Evolutionary conservation across 495 filamentous ascomycete species (phyloP), one percentile per base, ranked within the genome.

Genomic region (Daldinia vernicosa): DNA sequence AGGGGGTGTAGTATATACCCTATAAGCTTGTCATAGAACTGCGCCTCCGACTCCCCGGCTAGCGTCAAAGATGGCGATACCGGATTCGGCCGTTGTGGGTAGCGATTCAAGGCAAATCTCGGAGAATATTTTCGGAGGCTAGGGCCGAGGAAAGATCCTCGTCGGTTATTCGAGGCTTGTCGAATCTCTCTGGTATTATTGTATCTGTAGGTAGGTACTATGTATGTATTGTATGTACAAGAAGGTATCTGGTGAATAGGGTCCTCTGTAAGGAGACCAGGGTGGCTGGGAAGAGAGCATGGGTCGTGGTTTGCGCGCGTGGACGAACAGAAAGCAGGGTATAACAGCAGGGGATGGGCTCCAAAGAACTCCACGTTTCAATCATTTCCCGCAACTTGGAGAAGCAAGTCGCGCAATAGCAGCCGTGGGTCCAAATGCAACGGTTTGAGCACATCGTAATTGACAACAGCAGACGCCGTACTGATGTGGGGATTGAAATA

Each of bases 61-160:
- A 51, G 61, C 37, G 28, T 61, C 30, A 12, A 19, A 57, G 62
- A 30, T 66, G 52, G 57, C 55, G 70, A 63, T 66, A 60, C 66
- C 62, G 61, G 51, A 73, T 73, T 73, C 70, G 66, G 70, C 43
- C 70, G 40, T 45, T 56, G 52, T 56, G 50, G 58, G 59, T 52
- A 40, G 45, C 54, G 53, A 57, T 70, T 61, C 32, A 15, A 70
- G 56, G 50, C 56, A 70, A 70, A 60, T 60, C 60, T 73, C 70
- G 70, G 70, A 73, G 58, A 73, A 73, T 73, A 66, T 69, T 58
- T 66, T 73, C 70, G 70, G 70, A 73, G 70, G 64, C 62, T 69
- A 73, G 70, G 70, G 60, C 70, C 70, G 70, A 73, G 61, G n/a
- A 66, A 62, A 54, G 61, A 73, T 66, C 70, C 62, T 65, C 70